Evolutionary conservation across 2,329 filamentous ascomycete genomes (phyloP).

Genomic region (Sclerotinia spermophila): DNA sequence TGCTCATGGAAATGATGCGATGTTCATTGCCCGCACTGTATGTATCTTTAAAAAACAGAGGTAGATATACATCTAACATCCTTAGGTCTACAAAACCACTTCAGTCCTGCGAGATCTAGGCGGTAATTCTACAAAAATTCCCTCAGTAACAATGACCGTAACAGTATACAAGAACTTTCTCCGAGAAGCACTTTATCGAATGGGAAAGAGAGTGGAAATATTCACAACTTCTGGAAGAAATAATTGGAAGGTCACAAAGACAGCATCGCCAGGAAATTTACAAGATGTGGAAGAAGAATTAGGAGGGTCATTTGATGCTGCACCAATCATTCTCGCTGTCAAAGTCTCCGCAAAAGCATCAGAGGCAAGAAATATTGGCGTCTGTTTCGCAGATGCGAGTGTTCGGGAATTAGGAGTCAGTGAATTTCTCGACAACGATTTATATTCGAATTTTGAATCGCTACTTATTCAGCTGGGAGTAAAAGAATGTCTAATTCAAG

Average conservation of each 20-base stretch:
- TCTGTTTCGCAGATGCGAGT: constrained; percentile 96
- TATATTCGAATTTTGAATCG: constrained; percentile 97
- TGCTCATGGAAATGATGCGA: constrained; percentile 81
- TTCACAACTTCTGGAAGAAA: constrained; percentile 77
- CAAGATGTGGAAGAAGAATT: constrained; percentile 97
- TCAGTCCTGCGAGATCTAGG: constrained; percentile 91
- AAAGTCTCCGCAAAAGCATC: constrained; percentile 86
- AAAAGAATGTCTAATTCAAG: constrained; percentile 85
- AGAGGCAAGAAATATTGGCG: constrained; percentile 82
- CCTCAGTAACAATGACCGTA: constrained; percentile 91
- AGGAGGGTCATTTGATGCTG: constrained; percentile 81
- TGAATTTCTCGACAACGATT: constrained; percentile 97
- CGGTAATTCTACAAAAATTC: constrained; percentile 75
- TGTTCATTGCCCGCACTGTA: constrained; percentile 76
- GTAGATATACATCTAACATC: constrained; percentile 10
- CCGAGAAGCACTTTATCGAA: constrained; percentile 84
- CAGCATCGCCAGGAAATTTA: constrained; percentile 91
- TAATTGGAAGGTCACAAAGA: constrained; percentile 89
- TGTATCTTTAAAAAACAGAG: constrained; percentile 25
- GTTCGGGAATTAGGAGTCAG: constrained; percentile 93
- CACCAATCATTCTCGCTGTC: constrained; percentile 91
- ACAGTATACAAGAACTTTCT: constrained; percentile 96
- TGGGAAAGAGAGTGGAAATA: constrained; percentile 89
- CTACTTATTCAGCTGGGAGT: constrained; percentile 94
- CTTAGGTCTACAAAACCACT: constrained; percentile 90